These are phyloP conservation scores for Trametes cinnabarina DNA, from an alignment of 768 basidiomycete species.

Conservation along the genomic window DNA sequence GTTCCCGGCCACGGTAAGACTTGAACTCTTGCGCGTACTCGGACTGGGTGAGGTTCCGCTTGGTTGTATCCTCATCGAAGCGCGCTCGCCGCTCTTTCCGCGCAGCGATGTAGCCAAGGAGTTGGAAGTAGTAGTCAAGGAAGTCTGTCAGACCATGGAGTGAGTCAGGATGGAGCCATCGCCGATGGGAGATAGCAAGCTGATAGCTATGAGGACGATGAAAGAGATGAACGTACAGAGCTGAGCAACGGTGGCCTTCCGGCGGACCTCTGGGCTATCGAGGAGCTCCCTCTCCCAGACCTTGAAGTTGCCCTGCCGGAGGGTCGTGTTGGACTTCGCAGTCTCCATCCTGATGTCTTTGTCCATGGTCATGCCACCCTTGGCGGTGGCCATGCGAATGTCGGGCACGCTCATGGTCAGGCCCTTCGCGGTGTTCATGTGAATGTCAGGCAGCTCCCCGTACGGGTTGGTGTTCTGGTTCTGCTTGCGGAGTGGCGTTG, in stretches of 20 bases:
- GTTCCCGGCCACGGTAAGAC: constrained; percentile 91
- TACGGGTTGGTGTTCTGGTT: constrained; percentile 19
- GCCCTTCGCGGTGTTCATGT: constrained; percentile 79
- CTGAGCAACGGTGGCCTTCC: constrained; percentile 96
- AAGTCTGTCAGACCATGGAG: constrained; percentile 57
- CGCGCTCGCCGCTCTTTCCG: constrained; percentile 80
- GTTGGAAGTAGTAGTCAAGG: constrained; percentile 97
- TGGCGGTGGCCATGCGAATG: constrained; percentile 66
- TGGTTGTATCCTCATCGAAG: constrained; percentile 80
- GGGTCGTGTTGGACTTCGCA: constrained; percentile 50
- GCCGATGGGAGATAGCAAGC: neutral
- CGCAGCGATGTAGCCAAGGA: constrained; percentile 81
- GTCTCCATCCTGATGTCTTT: constrained; percentile 73
- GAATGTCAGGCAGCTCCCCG: constrained; percentile 60
- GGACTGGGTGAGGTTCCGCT: constrained; percentile 52
- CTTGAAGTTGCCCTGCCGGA: constrained; percentile 55
- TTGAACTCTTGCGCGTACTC: constrained; percentile 81
- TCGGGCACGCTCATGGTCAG: constrained; percentile 45
- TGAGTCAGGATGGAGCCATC: neutral
- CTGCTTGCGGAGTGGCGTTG: neutral
- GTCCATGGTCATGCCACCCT: constrained; percentile 43
- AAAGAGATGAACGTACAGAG: constrained; percentile 63
- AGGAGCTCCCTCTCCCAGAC: constrained; percentile 86
- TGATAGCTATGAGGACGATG: neutral
- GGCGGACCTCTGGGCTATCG: constrained; percentile 82